Conservation (phyloP, 164 flowering plant species). For the Umbilicus rupestris region DNA sequence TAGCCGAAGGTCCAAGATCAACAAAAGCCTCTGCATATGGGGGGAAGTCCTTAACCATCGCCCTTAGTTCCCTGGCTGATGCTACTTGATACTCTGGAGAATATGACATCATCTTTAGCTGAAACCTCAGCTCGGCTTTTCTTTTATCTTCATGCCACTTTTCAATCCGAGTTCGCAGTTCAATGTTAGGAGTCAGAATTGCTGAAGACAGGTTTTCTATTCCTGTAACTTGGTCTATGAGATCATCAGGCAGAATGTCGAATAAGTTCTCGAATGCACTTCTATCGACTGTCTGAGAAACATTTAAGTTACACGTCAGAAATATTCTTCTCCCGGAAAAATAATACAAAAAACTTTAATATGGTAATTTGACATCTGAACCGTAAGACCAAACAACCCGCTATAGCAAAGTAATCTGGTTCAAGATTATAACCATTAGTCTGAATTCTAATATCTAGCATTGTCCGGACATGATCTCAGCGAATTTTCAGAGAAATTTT, state of each 20-base stretch:
- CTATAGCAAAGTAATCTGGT: background rate
- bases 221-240: background rate
- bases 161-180: background rate
- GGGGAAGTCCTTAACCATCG: background rate
- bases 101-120: background rate
- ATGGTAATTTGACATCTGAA: background rate
- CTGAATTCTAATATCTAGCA: background rate
- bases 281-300: background rate
- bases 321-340: background rate
- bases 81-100: background rate
- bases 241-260: background rate
- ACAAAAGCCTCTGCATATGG: background rate
- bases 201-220: background rate
- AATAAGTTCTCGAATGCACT: background rate
- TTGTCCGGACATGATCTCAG: background rate
- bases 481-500: background rate
- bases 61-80: constrained; percentile 1
- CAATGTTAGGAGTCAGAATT: background rate
- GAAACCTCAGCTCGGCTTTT: background rate
- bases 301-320: background rate
- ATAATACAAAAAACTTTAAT: background rate
- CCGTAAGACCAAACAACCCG: background rate
- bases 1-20: background rate
- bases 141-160: background rate
- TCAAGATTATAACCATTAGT: background rate